Evolutionary conservation across 164 flowering plant genomes (phyloP).

Genomic region (Paratinospora sagittata): DNA sequence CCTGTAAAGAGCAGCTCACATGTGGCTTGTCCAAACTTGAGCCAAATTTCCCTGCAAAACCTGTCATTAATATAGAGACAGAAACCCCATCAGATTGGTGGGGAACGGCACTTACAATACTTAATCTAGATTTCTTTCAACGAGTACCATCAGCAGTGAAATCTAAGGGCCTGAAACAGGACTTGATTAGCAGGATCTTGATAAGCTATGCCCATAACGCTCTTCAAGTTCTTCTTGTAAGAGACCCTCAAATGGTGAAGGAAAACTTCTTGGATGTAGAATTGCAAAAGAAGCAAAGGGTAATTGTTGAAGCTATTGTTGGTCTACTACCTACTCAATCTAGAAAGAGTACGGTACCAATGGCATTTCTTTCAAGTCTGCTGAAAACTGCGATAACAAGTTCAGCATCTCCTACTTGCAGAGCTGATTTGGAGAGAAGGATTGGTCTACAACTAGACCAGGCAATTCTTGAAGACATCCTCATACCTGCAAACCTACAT

Average conservation of each 20-base stretch:
- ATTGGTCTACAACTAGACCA: slow-evolving; percentile 88
- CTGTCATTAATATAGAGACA: slow-evolving; percentile 31
- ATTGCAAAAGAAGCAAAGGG: slow-evolving; percentile 67
- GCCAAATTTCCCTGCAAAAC: slow-evolving; percentile 47
- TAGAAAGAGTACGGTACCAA: slow-evolving; percentile 78
- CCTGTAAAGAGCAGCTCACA: slow-evolving; percentile 88
- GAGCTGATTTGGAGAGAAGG: slow-evolving; percentile 78
- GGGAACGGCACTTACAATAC: slow-evolving; percentile 67
- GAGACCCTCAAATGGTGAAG: slow-evolving; percentile 48
- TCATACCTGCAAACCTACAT: slow-evolving; percentile 59
- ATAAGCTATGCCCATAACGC: slow-evolving; percentile 78
- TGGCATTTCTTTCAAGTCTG: slow-evolving; percentile 86
- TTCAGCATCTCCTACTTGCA: slow-evolving; percentile 66
- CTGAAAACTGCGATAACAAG: slow-evolving; percentile 62
- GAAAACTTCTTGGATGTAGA: slow-evolving; percentile 53
- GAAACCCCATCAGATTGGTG: slow-evolving; percentile 87
- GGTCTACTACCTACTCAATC: slow-evolving; percentile 77
- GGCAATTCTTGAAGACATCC: slow-evolving; percentile 93
- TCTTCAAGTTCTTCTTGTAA: slow-evolving; percentile 54
- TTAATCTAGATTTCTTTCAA: slow-evolving; percentile 82
- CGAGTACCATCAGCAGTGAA: slow-evolving; percentile 74
- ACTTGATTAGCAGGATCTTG: slow-evolving; percentile 67
- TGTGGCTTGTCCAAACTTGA: slow-evolving; percentile 80
- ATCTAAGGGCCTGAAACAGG: slow-evolving; percentile 84
- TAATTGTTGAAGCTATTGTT: slow-evolving; percentile 66